phyloP scores from a whole-genome alignment of 2,329 filamentous ascomycete genomes.

The Xenoacremonium recifei region DNA sequence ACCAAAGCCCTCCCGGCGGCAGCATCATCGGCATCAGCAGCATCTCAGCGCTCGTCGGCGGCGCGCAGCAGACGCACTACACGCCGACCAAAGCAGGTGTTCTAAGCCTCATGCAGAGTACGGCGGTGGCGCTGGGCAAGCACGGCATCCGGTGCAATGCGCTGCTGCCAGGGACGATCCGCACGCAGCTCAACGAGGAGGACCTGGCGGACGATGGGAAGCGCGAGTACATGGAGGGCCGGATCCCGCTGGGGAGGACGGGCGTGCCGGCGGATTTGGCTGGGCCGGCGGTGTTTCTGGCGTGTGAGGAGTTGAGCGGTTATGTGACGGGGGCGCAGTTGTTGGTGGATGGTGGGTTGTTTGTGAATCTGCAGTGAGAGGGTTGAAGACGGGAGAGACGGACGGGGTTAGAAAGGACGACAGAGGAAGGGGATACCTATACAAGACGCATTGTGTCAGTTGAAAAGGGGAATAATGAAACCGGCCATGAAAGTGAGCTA shows the following conservation, averaged over 20 bases:
- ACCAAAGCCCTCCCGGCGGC: slow-evolving; percentile 64
- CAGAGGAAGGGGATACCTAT: no score
- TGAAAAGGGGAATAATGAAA: no score
- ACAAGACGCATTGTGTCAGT: no score
- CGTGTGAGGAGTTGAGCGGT: slow-evolving; percentile 72
- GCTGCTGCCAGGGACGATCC: slow-evolving; percentile 77
- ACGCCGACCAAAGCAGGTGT: slow-evolving; percentile 87
- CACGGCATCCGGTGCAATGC: slow-evolving; percentile 81
- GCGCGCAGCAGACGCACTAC: slow-evolving; percentile 78
- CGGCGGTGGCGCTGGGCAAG: slow-evolving; percentile 73
- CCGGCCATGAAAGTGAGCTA: no score
- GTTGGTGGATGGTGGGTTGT: slow-evolving; percentile 83
- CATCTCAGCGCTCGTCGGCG: slow-evolving; percentile 75
- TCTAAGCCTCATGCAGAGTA: slow-evolving; percentile 77
- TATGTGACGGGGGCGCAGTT: slow-evolving; percentile 83
- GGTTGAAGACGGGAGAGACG: no score
- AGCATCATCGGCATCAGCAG: slow-evolving; percentile 76
- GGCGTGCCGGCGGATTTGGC: slow-evolving; percentile 72
- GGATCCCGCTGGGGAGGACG: slow-evolving; percentile 77
- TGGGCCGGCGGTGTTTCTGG: slow-evolving; percentile 83
- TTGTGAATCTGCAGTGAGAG: slow-evolving; percentile 78
- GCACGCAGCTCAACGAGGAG: slow-evolving; percentile 80
- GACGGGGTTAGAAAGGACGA: no score
- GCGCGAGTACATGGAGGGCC: slow-evolving; percentile 73
- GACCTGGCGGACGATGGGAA: slow-evolving; percentile 74